Percentiles rank a stretch among this genome's conserved stretches.
Evolutionary conservation across 1,139 yeast genomes (phyloP).

Genomic region (Nakaseomyces nivariensis): DNA sequence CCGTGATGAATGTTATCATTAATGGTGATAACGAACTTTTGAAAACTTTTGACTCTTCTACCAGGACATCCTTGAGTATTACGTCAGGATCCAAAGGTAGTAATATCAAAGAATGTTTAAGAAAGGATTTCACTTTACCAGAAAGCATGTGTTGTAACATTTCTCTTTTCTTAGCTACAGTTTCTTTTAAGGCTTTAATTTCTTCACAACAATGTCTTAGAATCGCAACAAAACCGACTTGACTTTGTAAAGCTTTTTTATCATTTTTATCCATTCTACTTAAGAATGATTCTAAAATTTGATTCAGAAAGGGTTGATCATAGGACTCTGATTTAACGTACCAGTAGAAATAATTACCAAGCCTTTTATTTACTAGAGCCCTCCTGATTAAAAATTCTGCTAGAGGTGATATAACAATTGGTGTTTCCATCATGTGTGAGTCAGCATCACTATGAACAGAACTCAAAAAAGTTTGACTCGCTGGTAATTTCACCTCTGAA

Average conservation of each 20-base stretch:
- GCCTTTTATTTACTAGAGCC: conserved; percentile 51
- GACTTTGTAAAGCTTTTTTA: conserved; percentile 31
- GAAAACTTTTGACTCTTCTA: conserved; percentile 77
- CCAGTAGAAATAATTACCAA: conserved; percentile 88
- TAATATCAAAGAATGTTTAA: conserved; percentile 20
- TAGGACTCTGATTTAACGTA: conserved; percentile 78
- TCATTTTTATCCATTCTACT: conserved; percentile 22
- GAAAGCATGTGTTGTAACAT: conserved; percentile 31
- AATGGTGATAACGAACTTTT: conserved; percentile 85
- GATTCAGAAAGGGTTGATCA: conserved; percentile 42
- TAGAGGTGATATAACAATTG: conserved; percentile 45
- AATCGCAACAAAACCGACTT: conserved; percentile 36
- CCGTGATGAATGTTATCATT: conserved; percentile 69
- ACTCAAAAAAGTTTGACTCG: conserved; percentile 4
- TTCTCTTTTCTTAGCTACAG: conserved; percentile 50
- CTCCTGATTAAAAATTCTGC: conserved; percentile 72
- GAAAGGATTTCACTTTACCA: conserved; percentile 25
- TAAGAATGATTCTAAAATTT: conserved; percentile 31
- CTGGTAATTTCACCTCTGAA: conserved; percentile 3
- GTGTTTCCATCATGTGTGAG: conserved; percentile 13
- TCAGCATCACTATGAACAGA: conserved; percentile 11
- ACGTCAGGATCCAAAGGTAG: conserved; percentile 33
- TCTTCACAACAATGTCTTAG: conserved; percentile 36
- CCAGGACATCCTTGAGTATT: conserved; percentile 62
- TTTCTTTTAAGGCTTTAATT: conserved; percentile 41